Base-by-base conservation (phyloP, 2,329 filamentous ascomycete genomes). In the Fusarium hainanense region DNA sequence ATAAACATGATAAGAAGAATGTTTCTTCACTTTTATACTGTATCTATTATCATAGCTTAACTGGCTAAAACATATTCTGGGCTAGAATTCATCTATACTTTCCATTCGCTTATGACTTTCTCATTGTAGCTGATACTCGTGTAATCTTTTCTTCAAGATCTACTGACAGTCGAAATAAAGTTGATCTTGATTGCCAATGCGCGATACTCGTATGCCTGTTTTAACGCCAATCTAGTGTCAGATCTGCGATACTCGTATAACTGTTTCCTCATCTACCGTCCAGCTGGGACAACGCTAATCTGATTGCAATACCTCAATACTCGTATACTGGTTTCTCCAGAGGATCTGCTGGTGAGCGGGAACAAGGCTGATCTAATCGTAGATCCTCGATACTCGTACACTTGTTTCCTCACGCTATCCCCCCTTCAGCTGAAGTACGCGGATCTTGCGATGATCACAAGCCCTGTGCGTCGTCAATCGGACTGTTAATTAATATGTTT, bases 1-100 rank as follows among this genome's bases (percentile, higher is more conserved):
- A 44, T 32, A 41, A 23, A 27, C 18, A 40, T n/a, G 48, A 51
- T 40, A 51, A 51, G 48, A 50, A 50, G 48, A 51, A 51, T 27
- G 21, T 25, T 37, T 27, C 32, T 51, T 51, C 8, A 37, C 32
- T 20, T 51, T 51, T 40, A 51, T 10, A 11, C 8, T 51, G 32
- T 40, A 51, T 51, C n/a, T 51, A 40, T 51, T 51, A 46, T 7
- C 23, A 51, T 51, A 51, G 32, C 34, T 20, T 20, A 51, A 23
- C 13, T 51, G 8, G 32, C 32, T 40, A 18, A 8, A 27, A 25
- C 9, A 51, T 37, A 51, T 20, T 27, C 16, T 43, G 21, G 41
- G 41, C 41, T 43, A 23, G 9, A 43, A 43, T 16, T 23, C 6
- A 21, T 23, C 9, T n/a, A n/a, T n/a, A n/a, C n/a, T 7, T 5